Evolutionary conservation across 108 stramenopile species (phyloP), one percentile per base, ranked within the genome.

Genomic region (Parietichytrium sp.): DNA sequence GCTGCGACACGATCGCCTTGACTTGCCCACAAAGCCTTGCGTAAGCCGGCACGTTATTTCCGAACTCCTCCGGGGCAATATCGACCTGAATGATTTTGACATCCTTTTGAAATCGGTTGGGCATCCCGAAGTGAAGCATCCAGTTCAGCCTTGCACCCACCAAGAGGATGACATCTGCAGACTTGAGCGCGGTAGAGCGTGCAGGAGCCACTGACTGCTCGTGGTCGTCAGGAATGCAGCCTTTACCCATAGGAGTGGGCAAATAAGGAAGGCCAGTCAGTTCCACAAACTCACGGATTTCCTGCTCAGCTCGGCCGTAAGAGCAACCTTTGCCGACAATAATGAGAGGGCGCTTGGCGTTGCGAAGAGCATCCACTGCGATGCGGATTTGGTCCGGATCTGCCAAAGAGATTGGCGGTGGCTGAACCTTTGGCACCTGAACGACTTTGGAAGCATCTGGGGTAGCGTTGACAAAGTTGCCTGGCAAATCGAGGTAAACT

Each of bases 161-260:
- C 10, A 72, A 42, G 6, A 72, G 38, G 42, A 72, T 42, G 33
- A 72, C 61, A 27, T 72, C 61, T 2, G 61, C 61, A n/a, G 61
- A 72, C 61, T 72, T 72, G 6, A 72, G 61, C 1, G 61, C 61
- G 8, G 61, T 72, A 6, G 61, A 72, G 4, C 61, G 61, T 33
- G 38, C 61, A n/a, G 61, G 61, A 6, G 61, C 61, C 10, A 72
- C 20, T 2, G 61, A 72, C 38, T 72, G 36, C 10, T 33, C 38
- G 61, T 72, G 61, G 61, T 72, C 61, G 42, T 72, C 61, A 0
- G 61, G 61, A 42, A 72, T 72, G 42, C 61, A 72, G 33, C 61
- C 61, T 42, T 72, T 72, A n/a, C 61, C 61, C 61, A 72, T 72
- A n/a, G 61, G 61, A 2, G 61, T 72, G 29, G 61, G 38, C 33